Evolutionary conservation across 2,329 filamentous ascomycete genomes (phyloP), one percentile per base, ranked within the genome.

Genomic region (Fusarium dimerum): DNA sequence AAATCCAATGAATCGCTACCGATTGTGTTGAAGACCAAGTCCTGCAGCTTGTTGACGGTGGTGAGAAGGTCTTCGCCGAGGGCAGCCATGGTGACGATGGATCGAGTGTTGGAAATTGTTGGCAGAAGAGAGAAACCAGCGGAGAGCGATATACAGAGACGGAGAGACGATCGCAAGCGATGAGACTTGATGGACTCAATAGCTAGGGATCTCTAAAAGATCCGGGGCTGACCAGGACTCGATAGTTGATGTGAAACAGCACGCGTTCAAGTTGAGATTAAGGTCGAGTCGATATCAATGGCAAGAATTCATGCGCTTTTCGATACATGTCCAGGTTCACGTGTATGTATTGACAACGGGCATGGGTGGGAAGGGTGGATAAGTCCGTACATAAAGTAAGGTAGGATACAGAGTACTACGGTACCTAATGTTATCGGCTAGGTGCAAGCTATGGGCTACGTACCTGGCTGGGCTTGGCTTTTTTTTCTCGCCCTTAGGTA

Each of bases 1-100:
- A 99, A 80, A 76, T 99, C 94, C 56, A 99, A 83, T 48, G 93
- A 97, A 75, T 99, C 94, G 79, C 92, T 97, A 75, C 94, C 94
- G 74, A 99, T 99, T 64, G 94, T 99, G 78, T 99, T 99, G 81
- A 99, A 99, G 69, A 99, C 94, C 69, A 99, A 78, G 75, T 97
- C 94, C 76, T 99, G 94, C 68, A 99, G 82, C 81, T 96, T 96
- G 81, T 99, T 99, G 78, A 99, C 94, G 61, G 92, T 95, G 65
- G 85, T 86, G 72, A 99, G 85, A 75, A 99, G 80, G 76, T 99
- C 92, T 76, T 99, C 94, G 70, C 94, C 93, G 67, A 99, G 86
- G 68, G 93, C 86, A 71, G 94, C 89, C 94, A 97, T 99, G 71
- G 57, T 68, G 68, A 67, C 62, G 63, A 53, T 54, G 51, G 47